Evolutionary conservation across 768 basidiomycete genomes (phyloP), one percentile per base, ranked within the genome.

Genomic region (Leccinum subgranulosum): DNA sequence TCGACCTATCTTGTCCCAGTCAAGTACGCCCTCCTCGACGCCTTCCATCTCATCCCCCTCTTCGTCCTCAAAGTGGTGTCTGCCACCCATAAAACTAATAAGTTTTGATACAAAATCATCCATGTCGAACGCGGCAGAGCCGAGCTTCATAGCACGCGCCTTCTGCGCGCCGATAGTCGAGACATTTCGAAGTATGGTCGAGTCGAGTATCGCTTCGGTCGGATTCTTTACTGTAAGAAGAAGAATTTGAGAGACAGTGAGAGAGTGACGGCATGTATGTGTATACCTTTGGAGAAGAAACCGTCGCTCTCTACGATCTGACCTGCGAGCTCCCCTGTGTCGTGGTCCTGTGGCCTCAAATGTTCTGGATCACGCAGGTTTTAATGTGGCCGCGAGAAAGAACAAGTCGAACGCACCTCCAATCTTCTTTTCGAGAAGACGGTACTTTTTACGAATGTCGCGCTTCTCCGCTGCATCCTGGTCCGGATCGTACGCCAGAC

Each of bases 141-240:
- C 92, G 0, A 92, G 84, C 71, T 92, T 94, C 84, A 96, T 87
- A 29, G 86, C 86, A 29, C 92, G 89, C n/a, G 94, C 94, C 69
- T 95, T 88, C 63, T 87, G 86, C 2, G 91, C 87, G 46, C 88
- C 85, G 64, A 92, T 83, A 58, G 84, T 87, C 3, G 92, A 87
- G 11, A 88, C 85, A 68, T 85, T 83, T 2, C 90, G 73, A 27
- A 98, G 82, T 23, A 95, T 80, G 43, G 82, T 79, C 0, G 96
- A 94, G 71, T 98, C 97, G 11, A 98, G 81, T 0, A 91, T 87
- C 4, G 96, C 95, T 66, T 97, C 93, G 52, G 89, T 86, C 0
- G 94, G 88, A 19, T 85, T 87, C 69, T 84, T 84, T 55, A 94
- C 90, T 88, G 59, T 39, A 47, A 31, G 34, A n/a, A 21, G 3